phyloP scores from a whole-genome alignment of 371 early-diverging fungal genomes.

The Parasitella parasitica region DNA sequence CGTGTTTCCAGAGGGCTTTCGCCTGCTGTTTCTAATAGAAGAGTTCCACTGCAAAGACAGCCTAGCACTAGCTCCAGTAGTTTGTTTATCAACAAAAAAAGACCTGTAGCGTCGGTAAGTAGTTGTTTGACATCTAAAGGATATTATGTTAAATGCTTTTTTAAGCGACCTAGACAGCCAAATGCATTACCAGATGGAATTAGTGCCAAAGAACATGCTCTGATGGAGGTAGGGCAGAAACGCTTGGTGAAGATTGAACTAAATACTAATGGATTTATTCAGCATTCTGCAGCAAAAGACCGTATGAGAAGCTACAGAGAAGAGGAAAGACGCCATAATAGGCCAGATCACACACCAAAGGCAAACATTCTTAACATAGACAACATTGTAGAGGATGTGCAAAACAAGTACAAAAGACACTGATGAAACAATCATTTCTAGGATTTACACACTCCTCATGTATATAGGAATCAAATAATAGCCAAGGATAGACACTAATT shows the following conservation, averaged over 20 bases:
- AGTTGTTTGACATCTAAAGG: neutral
- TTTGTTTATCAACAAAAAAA: slow-evolving; percentile 24
- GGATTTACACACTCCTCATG: neutral
- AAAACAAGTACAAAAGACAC: neutral
- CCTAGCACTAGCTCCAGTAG: neutral
- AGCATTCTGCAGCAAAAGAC: slow-evolving; percentile 23
- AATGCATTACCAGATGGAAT: slow-evolving; percentile 4
- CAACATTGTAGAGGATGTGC: slow-evolving; percentile 8
- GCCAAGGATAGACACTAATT: too few species aligned
- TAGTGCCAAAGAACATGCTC: slow-evolving; percentile 16
- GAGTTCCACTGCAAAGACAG: neutral
- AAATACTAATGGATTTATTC: neutral
- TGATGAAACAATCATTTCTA: neutral
- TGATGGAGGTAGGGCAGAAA: slow-evolving; percentile 19
- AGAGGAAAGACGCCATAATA: slow-evolving; percentile 6
- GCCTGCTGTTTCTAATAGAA: neutral
- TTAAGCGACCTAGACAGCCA: slow-evolving; percentile 8
- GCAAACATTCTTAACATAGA: slow-evolving; percentile 1
- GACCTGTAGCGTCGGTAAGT: slow-evolving; percentile 3
- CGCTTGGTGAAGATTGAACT: neutral
- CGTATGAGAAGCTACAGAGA: slow-evolving; percentile 4
- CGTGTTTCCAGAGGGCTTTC: slow-evolving; percentile 22
- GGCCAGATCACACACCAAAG: neutral
- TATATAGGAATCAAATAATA: neutral
- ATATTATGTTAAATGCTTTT: neutral